Evolutionary conservation across 1,139 yeast species (phyloP), one percentile per base, ranked within the genome.

Genomic region (Diutina neorugosa): DNA sequence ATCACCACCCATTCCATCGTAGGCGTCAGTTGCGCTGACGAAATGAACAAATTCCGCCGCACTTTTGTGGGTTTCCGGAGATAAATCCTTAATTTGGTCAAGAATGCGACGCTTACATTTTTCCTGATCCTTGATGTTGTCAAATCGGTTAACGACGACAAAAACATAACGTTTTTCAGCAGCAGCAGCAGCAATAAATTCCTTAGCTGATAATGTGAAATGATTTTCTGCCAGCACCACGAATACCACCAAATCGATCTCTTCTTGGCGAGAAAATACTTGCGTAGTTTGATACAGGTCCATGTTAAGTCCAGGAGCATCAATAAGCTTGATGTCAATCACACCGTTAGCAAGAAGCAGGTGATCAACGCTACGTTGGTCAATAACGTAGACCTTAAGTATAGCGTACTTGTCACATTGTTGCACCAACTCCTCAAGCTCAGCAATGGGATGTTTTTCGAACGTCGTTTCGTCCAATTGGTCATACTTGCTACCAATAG

Each of bases 211-310:
- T 53, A 89, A 73, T 0, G 99, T 94, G 63, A 94, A 86, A 65
- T 93, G 98, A 62, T 94, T 94, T 63, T 91, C 98, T 0, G 98
- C 96, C 64, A 86, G 87, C 4, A 94, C 96, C 4, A 94, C 98
- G 71, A 94, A 94, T 0, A 94, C 93, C 8, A 94, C 96, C 61
- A 94, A 74, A 65, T 94, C 99, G 59, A 94, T 94, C 64, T 94
- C 98, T 63, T 94, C 98, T 68, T 94, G 98, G 57, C 98, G 80
- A 3, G 97, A 86, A 66, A 91, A 91, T 0, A 94, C 91, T 63
- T 91, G 96, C 1, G 97, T 88, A 0, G 99, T 94, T 65, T 89
- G 96, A 60, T 86, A 86, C 12, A 94, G 87, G 63, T 93, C 98
- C 77, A 90, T 77, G 63, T 94, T 94, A 56, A 94, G 74, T 0